Evolutionary conservation across 768 basidiomycete species (phyloP), one percentile per base, ranked within the genome.

Genomic region (Roridomyces roridus): DNA sequence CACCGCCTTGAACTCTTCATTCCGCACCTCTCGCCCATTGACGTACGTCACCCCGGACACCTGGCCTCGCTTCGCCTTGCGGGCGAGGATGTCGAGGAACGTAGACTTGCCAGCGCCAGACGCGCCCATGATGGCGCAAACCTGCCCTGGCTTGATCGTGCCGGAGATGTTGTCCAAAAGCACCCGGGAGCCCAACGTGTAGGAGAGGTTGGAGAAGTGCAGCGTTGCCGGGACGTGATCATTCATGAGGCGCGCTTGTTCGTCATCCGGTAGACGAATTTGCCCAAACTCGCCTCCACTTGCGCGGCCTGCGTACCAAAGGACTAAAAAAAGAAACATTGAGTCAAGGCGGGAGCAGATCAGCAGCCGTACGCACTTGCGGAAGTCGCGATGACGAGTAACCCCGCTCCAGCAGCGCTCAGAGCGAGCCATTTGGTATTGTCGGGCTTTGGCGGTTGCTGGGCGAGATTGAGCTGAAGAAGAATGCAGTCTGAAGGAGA

Each of bases 31-130:
- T 4, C 92, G 80, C 0, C 96, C 96, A 67, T 98, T 98, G 47
- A 98, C 87, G 18, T 93, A 82, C 34, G 88, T 89, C 25, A 80
- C 80, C 3, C 96, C 96, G 31, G 73, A 70, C 7, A 96, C 90
- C 2, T 65, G 54, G 0, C 97, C 97, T 14, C 88, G 81, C 76
- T 98, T 98, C 60, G 82, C 76, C 73, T 94, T 96, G 48, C 92
- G 81, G 10, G 96, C 97, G 18, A 99, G 85, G 59, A 98, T 96
- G 69, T 99, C 97, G 42, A 99, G 86, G 65, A 98, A 83, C 0
- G 97, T 98, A 3, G 94, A 96, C 73, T 98, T 98, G 41, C 96
- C 96, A 0, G 96, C 94, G 18, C 96, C 96, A 0, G 94, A 96
- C 0, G 95, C 94, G 56, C 96, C 96, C 91, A 98, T 95, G 65